Base-by-base conservation (phyloP, 192 early-diverging fungal genomes). In the Physocladia obscura region DNA sequence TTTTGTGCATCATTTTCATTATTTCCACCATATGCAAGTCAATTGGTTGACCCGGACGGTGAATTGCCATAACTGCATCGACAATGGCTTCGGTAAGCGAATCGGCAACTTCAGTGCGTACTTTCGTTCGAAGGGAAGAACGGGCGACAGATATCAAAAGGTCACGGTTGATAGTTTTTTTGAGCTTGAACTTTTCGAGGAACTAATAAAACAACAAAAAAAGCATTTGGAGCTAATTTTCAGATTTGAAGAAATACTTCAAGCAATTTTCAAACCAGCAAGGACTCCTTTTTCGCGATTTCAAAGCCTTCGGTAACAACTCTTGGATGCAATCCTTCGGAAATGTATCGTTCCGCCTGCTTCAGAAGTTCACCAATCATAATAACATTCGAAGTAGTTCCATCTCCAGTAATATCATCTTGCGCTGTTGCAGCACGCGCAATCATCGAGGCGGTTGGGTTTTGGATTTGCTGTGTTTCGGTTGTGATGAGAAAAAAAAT, bases 21-120 rank as follows among this genome's bases (percentile, higher is more conserved):
- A 97, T 93, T 82, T 99, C 97, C 8, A 99, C 94, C 97, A 99
- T 99, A 73, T 97, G 94, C 62, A 99, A 83, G 78, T 99, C 97
- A 73, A 98, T 97, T 6, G 95, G 95, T 57, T 91, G 75, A 22
- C 85, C 91, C 31, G 90, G 87, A 57, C 81, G 84, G 49, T 87
- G 76, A 62, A 99, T 94, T 26, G 91, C 82, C 77, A 97, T 76
- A 36, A 99, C 96, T 15, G 94, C 94, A 76, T 98, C 96, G 29
- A 99, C 97, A 40, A 97, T 89, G 29, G 96, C 97, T 76, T 98
- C 94, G 31, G 92, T 96, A 69, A 99, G 83, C 44, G 86, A 82
- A 73, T 94, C 92, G n/a, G 96, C 97, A 74, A 99, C 81, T 34
- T 89, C 82, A 24, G 86, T 81, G 75, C 93, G 88, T 38, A 99